phyloP scores from a whole-genome alignment of 208 protist genomes.

The Crithidia bombi region DNA sequence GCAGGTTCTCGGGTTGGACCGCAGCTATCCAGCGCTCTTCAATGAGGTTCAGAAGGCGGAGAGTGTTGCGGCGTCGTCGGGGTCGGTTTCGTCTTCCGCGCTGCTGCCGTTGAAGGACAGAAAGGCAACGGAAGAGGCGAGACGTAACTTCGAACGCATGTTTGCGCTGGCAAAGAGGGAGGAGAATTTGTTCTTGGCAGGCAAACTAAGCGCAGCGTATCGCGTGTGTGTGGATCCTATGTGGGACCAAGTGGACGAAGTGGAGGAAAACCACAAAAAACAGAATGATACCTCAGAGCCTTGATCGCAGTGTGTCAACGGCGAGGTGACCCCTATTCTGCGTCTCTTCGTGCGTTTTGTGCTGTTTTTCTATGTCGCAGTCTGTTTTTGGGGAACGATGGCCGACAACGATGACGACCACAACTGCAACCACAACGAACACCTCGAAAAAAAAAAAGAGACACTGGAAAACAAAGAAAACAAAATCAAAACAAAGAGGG shows the following conservation, averaged over 20 bases:
- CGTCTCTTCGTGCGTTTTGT: neutral
- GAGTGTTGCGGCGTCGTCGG: neutral
- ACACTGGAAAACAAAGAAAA: too few relatives aligned
- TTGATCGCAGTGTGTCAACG: neutral
- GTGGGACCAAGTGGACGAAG: conserved; percentile 50
- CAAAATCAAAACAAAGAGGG: neutral
- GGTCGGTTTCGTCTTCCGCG: conserved; percentile 4
- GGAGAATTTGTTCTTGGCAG: conserved; percentile 73
- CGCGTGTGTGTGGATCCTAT: conserved; percentile 71
- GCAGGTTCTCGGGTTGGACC: conserved; percentile 72
- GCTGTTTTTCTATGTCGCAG: too few relatives aligned
- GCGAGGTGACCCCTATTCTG: neutral
- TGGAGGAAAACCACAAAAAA: conserved; percentile 2
- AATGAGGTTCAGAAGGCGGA: conserved; percentile 18
- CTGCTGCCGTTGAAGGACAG: conserved; percentile 38
- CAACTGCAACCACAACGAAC: too few relatives aligned
- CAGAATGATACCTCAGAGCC: too few relatives aligned
- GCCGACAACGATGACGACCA: too few relatives aligned
- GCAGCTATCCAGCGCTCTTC: conserved; percentile 27
- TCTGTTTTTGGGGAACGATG: neutral
- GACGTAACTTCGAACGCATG: conserved; percentile 67
- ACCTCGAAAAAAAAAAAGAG: neutral
- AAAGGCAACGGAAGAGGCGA: conserved; percentile 44
- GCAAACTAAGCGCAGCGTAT: conserved; percentile 83
- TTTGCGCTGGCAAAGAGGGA: conserved; percentile 58